Evolutionary conservation across 176 grass and related monocot genomes (phyloP).

Genomic region (Miscanthus lutarioriparius): DNA sequence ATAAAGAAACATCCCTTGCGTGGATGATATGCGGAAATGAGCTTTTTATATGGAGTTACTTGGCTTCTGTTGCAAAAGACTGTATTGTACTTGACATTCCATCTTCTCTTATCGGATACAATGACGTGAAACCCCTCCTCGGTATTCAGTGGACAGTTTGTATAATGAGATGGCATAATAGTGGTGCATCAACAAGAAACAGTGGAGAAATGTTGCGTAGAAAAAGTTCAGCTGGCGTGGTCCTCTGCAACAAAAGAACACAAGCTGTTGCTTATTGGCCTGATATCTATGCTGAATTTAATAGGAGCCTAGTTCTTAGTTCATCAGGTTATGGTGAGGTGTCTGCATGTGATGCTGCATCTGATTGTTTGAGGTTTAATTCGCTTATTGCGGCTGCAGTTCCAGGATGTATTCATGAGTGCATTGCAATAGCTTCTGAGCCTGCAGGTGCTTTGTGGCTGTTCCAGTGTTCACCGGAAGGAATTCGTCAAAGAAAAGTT

Average conservation of each 20-base stretch:
- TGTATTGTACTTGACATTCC: constrained; percentile 76
- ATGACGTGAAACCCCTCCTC: constrained; percentile 24
- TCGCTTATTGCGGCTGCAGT: constrained; percentile 67
- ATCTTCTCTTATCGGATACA: constrained; percentile 52
- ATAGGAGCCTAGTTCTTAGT: constrained; percentile 51
- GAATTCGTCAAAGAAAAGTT: constrained; percentile 55
- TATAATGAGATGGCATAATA: constrained; percentile 58
- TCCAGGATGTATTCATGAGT: constrained; percentile 52
- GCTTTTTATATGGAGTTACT: constrained; percentile 90
- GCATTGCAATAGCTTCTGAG: constrained; percentile 70
- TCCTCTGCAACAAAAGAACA: constrained; percentile 71
- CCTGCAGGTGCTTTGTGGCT: constrained; percentile 55
- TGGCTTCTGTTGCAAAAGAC: constrained; percentile 64
- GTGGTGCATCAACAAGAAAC: constrained; percentile 34
- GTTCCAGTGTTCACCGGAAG: constrained; percentile 64
- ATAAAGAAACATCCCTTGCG: constrained; percentile 74
- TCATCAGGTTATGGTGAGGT: constrained; percentile 13
- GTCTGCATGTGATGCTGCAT: constrained; percentile 34
- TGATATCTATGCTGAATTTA: constrained; percentile 67
- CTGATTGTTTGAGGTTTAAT: constrained; percentile 53
- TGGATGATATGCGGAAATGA: constrained; percentile 91
- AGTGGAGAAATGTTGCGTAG: constrained; percentile 43
- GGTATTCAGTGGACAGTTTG: constrained; percentile 73
- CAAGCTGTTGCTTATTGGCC: constrained; percentile 79
- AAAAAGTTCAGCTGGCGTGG: constrained; percentile 61